These are phyloP conservation scores for Hypoxylon sp. DNA, from an alignment of 2,329 filamentous ascomycete genomes.

Conservation along the genomic window DNA sequence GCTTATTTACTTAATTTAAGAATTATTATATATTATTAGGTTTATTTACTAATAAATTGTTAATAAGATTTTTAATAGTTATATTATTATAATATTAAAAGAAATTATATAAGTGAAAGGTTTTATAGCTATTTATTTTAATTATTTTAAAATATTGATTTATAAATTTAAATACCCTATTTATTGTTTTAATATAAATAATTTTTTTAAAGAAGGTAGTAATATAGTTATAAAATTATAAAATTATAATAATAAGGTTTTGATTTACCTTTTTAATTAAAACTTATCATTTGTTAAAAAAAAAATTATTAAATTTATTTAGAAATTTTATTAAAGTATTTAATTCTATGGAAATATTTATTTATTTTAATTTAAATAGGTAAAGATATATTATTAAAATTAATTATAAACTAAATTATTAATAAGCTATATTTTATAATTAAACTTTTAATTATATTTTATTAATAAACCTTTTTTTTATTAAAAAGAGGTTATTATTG, in stretches of 20 bases:
- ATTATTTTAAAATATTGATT: conserved; percentile 17
- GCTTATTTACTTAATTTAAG: no score
- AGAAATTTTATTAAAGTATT: conserved; percentile 4
- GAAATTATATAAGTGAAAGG: no score
- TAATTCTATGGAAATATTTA: not conserved
- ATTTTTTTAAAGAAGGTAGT: no score
- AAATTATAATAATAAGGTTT: no score
- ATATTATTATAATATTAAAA: not conserved
- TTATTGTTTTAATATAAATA: not conserved
- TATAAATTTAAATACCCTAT: conserved; percentile 9
- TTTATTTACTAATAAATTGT: no score
- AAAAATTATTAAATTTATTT: conserved; percentile 1
- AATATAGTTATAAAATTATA: no score
- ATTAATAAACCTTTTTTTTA: no score
- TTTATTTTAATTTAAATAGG: not conserved
- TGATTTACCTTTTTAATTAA: not conserved
- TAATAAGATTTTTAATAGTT: no score
- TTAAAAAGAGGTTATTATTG: no score
- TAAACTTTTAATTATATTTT: no score
- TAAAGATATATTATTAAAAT: not conserved
- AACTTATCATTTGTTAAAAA: not conserved
- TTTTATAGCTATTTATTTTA: no score
- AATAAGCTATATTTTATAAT: not conserved
- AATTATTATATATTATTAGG: no score
- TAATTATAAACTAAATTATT: not conserved